Conservation (phyloP, 805 yeast species). For the Clavispora carvajalis region DNA sequence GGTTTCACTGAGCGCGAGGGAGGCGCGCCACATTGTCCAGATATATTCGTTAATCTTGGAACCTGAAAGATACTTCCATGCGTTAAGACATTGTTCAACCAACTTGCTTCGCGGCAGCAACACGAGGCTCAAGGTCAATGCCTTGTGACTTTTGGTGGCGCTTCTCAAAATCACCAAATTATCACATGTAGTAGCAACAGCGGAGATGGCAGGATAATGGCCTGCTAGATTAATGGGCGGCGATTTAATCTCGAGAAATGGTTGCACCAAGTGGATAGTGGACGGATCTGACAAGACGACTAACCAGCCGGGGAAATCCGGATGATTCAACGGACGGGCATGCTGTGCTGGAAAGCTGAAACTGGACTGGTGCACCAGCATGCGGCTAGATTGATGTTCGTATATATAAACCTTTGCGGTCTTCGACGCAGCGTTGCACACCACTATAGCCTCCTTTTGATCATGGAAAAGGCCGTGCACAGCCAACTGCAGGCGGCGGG, state of each 20-base stretch:
- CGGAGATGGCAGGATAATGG: slow-evolving; percentile 15
- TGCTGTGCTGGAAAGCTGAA: slow-evolving; percentile 16
- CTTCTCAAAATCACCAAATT: slow-evolving; percentile 21
- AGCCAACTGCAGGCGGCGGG: slow-evolving; percentile 27
- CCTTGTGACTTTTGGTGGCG: slow-evolving; percentile 15
- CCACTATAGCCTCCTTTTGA: slow-evolving; percentile 57
- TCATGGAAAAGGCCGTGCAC: slow-evolving; percentile 38
- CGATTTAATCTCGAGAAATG: slow-evolving; percentile 49
- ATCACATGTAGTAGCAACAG: slow-evolving; percentile 25
- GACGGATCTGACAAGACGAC: slow-evolving; percentile 33
- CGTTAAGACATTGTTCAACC: slow-evolving; percentile 42
- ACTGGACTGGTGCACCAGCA: slow-evolving; percentile 25
- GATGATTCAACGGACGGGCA: slow-evolving; percentile 28
- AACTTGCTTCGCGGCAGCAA: slow-evolving; percentile 42
- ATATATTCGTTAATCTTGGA: slow-evolving; percentile 51
- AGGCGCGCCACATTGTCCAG: slow-evolving; percentile 61
- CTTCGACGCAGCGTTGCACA: slow-evolving; percentile 40
- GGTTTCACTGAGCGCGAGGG: slow-evolving; percentile 37
- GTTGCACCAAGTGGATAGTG: slow-evolving; percentile 45
- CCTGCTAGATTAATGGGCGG: slow-evolving; percentile 17
- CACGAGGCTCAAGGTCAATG: slow-evolving; percentile 27
- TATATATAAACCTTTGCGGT: slow-evolving; percentile 50
- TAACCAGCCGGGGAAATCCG: slow-evolving; percentile 40
- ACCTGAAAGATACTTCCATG: slow-evolving; percentile 53
- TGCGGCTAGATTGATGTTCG: slow-evolving; percentile 26